Evolutionary conservation across 139 green algal genomes (phyloP).

Genomic region (Haematococcus lacustris): DNA sequence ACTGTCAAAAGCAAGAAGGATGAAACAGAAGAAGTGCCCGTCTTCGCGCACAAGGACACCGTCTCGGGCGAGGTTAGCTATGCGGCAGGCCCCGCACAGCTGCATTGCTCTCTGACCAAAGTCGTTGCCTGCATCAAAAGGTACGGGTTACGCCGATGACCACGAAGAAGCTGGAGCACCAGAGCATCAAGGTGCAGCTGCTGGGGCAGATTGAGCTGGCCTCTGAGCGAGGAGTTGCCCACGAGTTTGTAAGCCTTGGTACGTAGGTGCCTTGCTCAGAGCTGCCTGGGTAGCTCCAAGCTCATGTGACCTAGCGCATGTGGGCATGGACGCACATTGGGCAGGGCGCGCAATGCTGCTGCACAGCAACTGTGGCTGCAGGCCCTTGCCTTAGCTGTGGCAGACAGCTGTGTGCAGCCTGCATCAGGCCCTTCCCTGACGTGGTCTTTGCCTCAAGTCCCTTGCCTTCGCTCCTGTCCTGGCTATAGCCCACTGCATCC

Average conservation of each 20-base stretch:
- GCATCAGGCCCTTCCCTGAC: too few relatives aligned
- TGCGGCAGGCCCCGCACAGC: neutral
- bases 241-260: constrained; percentile 88
- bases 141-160: constrained; percentile 49
- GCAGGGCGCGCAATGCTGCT: too few relatives aligned
- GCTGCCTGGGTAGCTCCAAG: too few relatives aligned
- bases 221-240: constrained; percentile 67
- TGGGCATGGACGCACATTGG: too few relatives aligned
- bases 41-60: constrained; percentile 69
- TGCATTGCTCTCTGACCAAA: neutral
- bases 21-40: constrained; percentile 60
- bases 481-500: too few relatives aligned
- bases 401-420: too few relatives aligned
- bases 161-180: constrained; percentile 88
- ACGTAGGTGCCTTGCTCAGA: constrained; percentile 1
- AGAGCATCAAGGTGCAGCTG: constrained; percentile 92
- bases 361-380: too few relatives aligned
- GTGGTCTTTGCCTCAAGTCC: too few relatives aligned
- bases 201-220: constrained; percentile 93
- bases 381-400: too few relatives aligned
- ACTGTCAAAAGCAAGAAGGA: constrained; percentile 40
- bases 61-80: constrained; percentile 64
- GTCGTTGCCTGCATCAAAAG: constrained; percentile 14
- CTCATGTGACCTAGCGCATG: too few relatives aligned
- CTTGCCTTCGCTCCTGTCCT: too few relatives aligned